Percentiles rank a stretch among this genome's conserved stretches.
These are phyloP conservation scores for Puccinia triticina DNA, from an alignment of 1,284 basidiomycete species.

Conservation along the genomic window DNA sequence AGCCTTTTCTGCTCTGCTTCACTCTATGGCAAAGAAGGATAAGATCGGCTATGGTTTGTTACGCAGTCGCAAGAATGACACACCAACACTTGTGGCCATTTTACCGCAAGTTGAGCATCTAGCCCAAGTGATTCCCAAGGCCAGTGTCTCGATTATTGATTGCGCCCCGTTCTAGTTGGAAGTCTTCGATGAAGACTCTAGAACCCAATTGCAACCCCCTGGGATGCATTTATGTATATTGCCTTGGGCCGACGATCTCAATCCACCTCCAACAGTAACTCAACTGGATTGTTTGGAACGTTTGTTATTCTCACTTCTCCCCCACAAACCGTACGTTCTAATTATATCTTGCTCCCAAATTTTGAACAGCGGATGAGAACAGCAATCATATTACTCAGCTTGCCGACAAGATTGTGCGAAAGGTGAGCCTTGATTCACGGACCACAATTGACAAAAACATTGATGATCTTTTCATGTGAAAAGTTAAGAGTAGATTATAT, in stretches of 20 bases:
- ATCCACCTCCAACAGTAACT: constrained; percentile 67
- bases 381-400: neutral
- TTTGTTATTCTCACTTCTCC: neutral
- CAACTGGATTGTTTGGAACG: constrained; percentile 56
- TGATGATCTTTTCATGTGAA: neutral
- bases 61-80: constrained; percentile 72
- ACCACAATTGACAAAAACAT: neutral
- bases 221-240: constrained; percentile 90
- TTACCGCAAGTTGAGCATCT: constrained; percentile 65
- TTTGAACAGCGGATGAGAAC: neutral
- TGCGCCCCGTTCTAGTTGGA: constrained; percentile 63
- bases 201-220: constrained; percentile 74
- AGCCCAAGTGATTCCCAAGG: neutral
- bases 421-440: neutral
- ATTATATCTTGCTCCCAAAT: constrained; percentile 1
- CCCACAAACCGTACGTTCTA: neutral
- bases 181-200: constrained; percentile 68
- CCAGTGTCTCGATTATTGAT: neutral
- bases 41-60: constrained; percentile 79
- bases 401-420: constrained; percentile 10
- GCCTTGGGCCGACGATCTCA: constrained; percentile 92
- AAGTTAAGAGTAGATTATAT: constrained; percentile 27
- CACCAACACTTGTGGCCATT: constrained; percentile 80
- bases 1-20: constrained; percentile 83
- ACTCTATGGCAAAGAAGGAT: constrained; percentile 77